Base-by-base conservation (phyloP, 495 filamentous ascomycete species). In the Rostrohypoxylon terebratum region DNA sequence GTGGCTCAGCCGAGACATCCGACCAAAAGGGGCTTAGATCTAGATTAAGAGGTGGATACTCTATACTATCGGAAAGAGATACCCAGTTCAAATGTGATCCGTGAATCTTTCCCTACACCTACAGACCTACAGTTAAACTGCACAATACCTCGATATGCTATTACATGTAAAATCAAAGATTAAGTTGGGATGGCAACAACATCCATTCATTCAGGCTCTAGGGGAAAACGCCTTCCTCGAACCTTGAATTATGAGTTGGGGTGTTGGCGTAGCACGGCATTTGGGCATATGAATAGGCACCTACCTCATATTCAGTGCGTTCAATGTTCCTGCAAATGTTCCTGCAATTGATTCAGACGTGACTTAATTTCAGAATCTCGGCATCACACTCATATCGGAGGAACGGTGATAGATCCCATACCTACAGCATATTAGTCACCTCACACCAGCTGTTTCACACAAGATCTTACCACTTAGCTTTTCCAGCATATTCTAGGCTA, bases 1-100 rank as follows among this genome's bases (percentile, higher is more conserved):
- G 66, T 69, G 66, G 66, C 66, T 69, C 25, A 69, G 66, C 59
- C 66, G 50, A 50, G 10, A 40, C 28, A 25, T 45, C 44, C 59
- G 42, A 57, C 62, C 63, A 40, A 44, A 50, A 51, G 53, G 42
- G 54, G 55, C 33, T 59, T 59, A 59, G 44, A 23, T 16, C 13
- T 3, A 36, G 25, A 20, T 18, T 18, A 25, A 14, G 13, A 53
- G 23, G 0, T 13, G n/a, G n/a, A n/a, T n/a, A n/a, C n/a, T n/a
- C n/a, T n/a, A n/a, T n/a, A n/a, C n/a, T n/a, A n/a, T n/a, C n/a
- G 14, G 3, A 31, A 53, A 25, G 25, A 51, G 6, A 25, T 25
- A 14, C n/a, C 4, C 14, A 44, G 40, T 44, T 14, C 34, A 44
- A 44, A 44, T 44, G 40, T n/a, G n/a, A 38, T 38, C 13, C 4